Base-by-base conservation (phyloP, 2,329 filamentous ascomycete species). In the Corynespora cassiicola region DNA sequence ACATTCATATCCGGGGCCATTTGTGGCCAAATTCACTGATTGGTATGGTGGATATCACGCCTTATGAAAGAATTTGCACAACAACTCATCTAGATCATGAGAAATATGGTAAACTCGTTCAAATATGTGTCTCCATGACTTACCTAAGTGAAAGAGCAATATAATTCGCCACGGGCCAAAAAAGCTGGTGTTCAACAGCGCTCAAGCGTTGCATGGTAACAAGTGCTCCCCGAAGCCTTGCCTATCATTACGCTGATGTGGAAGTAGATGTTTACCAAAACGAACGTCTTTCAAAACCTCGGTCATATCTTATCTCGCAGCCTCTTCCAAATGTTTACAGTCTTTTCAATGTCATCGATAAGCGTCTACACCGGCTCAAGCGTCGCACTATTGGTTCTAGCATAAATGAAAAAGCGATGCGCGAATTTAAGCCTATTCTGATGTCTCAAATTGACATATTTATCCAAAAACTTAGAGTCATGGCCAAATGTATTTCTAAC, bases 141-240 rank as follows among this genome's bases (percentile, higher is more conserved):
- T 17, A 7, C 15, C 22, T 24, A 14, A 36, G 4, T 15, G 24
- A 34, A 29, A 21, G 17, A 7, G 18, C 26, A 42, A 37, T 37
- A 11, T 81, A 26, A 83, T 90, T 12, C 85, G 87, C 17, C 87
- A 84, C 52, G 86, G 85, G 0, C 88, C 88, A 33, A 88, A 88
- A 66, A 82, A 80, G 48, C 69, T 94, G 22, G 87, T 84, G 0
- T 81, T 92, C 71, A 90, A 91, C 73, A 82, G 81, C 39, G 79
- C 77, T 44, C 75, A 39, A 39, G 66, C 65, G 2, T 45, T 73
- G n/a, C 66, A 69, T 30, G 68, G 69, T 30, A 73, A 33, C 9
- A 12, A 16, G 73, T 43, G 73, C n/a, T 19, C 15, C n/a, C 17
- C 14, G 14, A 10, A 8, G 9, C 17, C 16, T 18, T 20, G n/a